Percentiles rank a stretch among this genome's conserved stretches.
Evolutionary conservation across 2,329 filamentous ascomycete species (phyloP).

Genomic region (Tolypocladium paradoxum): DNA sequence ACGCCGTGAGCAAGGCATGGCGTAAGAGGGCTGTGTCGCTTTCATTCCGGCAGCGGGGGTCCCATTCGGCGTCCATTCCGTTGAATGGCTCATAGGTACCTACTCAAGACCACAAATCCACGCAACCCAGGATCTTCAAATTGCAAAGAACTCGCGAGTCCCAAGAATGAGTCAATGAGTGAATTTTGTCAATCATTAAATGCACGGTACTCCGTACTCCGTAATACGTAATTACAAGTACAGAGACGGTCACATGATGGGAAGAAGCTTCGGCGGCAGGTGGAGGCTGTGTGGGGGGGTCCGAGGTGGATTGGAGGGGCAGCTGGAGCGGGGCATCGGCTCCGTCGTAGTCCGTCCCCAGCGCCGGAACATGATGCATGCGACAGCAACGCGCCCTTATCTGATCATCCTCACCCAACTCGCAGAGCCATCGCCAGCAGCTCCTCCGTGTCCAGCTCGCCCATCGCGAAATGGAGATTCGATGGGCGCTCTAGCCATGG

Average conservation of each 20-base stretch:
- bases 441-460: background rate
- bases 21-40: background rate
- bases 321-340: background rate
- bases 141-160: background rate
- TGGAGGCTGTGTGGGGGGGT: background rate
- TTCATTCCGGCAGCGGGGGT: background rate
- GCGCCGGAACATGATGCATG: background rate
- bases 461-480: background rate
- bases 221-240: too few relatives aligned
- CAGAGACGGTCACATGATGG: background rate
- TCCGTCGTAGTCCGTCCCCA: background rate
- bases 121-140: background rate
- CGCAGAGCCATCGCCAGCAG: background rate
- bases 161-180: background rate
- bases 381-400: background rate
- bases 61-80: background rate
- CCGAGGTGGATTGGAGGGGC: too few relatives aligned
- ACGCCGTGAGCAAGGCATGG: too few relatives aligned
- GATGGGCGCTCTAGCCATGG: conserved; percentile 1
- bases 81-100: background rate
- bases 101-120: background rate
- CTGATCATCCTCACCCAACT: background rate
- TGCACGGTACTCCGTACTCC: too few relatives aligned
- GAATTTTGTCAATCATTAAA: background rate
- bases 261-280: background rate